Percentiles rank a stretch among this genome's conserved stretches.
Evolutionary conservation across 2,329 filamentous ascomycete species (phyloP).

Genomic region (Trichoderma afroharzianum): DNA sequence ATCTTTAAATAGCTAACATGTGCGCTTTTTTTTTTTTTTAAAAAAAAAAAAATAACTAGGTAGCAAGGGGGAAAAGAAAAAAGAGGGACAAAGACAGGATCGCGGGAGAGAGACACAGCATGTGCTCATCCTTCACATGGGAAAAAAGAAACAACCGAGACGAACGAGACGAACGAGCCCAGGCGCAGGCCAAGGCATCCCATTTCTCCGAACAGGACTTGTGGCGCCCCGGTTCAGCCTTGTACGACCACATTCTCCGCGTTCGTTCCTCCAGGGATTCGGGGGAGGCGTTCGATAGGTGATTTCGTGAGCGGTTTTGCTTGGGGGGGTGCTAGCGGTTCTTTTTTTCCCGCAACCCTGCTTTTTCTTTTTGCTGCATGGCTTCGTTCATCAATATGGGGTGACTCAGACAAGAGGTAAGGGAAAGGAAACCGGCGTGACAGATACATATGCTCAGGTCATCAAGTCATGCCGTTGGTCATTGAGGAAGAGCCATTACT

Average conservation of each 20-base stretch:
- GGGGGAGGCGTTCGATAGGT: not conserved
- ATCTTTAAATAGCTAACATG: not conserved
- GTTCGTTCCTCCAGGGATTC: not conserved
- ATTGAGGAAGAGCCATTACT: not conserved
- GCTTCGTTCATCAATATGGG: not conserved
- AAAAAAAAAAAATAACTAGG: not conserved
- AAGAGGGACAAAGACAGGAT: not conserved
- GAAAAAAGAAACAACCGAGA: not conserved
- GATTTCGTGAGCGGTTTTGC: not conserved
- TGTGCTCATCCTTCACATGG: not conserved
- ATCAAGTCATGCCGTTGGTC: not conserved
- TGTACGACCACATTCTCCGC: not conserved
- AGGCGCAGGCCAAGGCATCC: not conserved
- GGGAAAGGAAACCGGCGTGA: not conserved
- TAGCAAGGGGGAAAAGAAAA: not conserved
- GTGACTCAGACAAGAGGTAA: not conserved
- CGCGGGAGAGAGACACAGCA: not conserved
- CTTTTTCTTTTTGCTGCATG: not conserved
- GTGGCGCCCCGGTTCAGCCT: conserved; percentile 3
- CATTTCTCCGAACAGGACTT: not conserved
- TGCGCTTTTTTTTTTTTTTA: not conserved
- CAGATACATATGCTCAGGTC: not conserved
- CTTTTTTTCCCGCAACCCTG: not conserved
- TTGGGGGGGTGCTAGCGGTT: not conserved
- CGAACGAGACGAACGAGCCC: not conserved